Percentiles rank a stretch among this genome's conserved stretches.
phyloP scores from a whole-genome alignment of 768 basidiomycete species.

The Rhodosporidiobolus sp. region DNA sequence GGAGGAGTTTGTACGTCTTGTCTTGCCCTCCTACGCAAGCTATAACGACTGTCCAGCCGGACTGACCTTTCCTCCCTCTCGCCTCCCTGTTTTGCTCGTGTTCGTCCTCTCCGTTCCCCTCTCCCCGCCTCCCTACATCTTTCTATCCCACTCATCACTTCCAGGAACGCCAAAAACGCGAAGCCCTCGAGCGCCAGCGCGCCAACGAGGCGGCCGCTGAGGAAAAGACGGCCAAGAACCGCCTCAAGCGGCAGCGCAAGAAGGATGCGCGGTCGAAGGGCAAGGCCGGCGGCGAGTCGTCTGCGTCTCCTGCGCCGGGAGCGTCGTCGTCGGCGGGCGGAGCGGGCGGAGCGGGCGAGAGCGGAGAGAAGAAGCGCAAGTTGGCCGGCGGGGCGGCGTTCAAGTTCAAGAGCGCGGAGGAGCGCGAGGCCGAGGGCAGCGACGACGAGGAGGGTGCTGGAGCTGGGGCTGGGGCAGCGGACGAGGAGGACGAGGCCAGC shows the following conservation, averaged over 20 bases:
- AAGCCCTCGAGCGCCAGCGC: conserved; percentile 70
- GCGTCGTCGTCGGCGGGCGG: background rate
- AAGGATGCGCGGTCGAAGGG: conserved; percentile 59
- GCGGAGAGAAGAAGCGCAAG: conserved; percentile 22
- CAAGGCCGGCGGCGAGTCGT: background rate
- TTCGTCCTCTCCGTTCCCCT: background rate
- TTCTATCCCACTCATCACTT: background rate
- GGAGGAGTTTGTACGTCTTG: conserved; percentile 63
- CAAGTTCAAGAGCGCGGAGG: conserved; percentile 16
- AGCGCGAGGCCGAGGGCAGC: conserved; percentile 5
- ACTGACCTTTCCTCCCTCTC: background rate
- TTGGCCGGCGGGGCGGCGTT: conserved; percentile 9
- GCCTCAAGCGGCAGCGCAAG: conserved; percentile 89
- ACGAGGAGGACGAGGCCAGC: background rate
- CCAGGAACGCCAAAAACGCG: conserved; percentile 68
- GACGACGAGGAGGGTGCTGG: conserved; percentile 1
- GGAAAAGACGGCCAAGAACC: conserved; percentile 90
- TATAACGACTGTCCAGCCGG: background rate
- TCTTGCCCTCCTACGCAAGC: background rate
- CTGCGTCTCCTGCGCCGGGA: background rate
- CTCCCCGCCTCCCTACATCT: background rate
- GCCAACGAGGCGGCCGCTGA: conserved; percentile 70
- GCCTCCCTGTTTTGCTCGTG: background rate
- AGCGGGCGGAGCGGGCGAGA: background rate
- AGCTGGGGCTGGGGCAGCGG: background rate